These are phyloP conservation scores for Podosphaera fusca DNA, from an alignment of 2,329 filamentous ascomycete genomes.

Conservation along the genomic window DNA sequence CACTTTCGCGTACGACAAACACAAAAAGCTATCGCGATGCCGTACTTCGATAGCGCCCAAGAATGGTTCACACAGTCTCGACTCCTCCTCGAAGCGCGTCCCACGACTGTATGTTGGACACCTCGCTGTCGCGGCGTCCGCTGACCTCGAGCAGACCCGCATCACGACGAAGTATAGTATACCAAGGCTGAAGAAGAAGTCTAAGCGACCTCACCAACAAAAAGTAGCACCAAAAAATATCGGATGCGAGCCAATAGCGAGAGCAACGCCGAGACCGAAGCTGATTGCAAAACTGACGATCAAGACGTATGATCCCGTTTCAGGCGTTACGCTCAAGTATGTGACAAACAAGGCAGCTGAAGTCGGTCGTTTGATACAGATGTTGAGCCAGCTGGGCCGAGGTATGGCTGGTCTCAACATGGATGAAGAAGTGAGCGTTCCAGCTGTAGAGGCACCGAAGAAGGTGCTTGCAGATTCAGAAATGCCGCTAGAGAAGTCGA, in stretches of 20 bases:
- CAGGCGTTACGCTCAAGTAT: constrained; percentile 74
- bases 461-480: no score
- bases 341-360: constrained; percentile 76
- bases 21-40: constrained; percentile 29
- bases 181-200: no score
- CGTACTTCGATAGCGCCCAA: constrained; percentile 58
- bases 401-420: constrained; percentile 32
- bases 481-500: neutral
- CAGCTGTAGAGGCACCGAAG: no score
- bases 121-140: neutral
- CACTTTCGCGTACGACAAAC: no score
- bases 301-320: constrained; percentile 71
- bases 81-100: constrained; percentile 66
- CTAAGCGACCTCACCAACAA: constrained; percentile 23
- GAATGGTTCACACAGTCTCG: constrained; percentile 80
- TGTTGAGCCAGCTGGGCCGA: constrained; percentile 53
- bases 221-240: constrained; percentile 12
- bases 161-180: constrained; percentile 73
- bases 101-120: constrained; percentile 44
- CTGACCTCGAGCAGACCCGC: constrained; percentile 37
- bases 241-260: constrained; percentile 11
- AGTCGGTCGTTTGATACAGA: constrained; percentile 56
- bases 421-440: neutral
- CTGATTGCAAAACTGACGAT: constrained; percentile 47
- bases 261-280: constrained; percentile 18